Percentiles rank a stretch among this genome's conserved stretches.
These are phyloP conservation scores for Sphagnum magellanicum DNA, from an alignment of 228 moss, liverwort and hornwort genomes.

Conservation along the genomic window DNA sequence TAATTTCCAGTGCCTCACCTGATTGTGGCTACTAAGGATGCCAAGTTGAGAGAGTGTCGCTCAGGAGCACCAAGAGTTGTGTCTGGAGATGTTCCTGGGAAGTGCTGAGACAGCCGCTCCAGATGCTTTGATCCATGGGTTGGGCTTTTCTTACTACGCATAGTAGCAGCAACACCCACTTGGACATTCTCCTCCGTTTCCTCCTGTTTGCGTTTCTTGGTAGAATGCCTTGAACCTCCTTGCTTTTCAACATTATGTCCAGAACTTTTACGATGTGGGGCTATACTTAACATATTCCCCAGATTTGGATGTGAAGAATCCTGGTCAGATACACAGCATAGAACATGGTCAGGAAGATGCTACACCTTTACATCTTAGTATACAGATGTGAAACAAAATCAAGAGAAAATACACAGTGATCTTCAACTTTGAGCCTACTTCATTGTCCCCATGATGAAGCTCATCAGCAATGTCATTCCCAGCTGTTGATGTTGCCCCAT, in stretches of 20 bases:
- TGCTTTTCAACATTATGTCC: constrained; percentile 24
- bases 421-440: neutral
- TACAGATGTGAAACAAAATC: no score
- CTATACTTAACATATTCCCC: constrained; percentile 26
- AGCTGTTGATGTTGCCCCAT: constrained; percentile 13
- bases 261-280: constrained; percentile 20
- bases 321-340: constrained; percentile 8
- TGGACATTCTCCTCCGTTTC: constrained; percentile 40
- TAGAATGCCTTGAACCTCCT: constrained; percentile 20
- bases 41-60: constrained; percentile 37
- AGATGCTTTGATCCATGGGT: constrained; percentile 40
- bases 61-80: constrained; percentile 53
- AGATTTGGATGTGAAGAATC: constrained; percentile 8
- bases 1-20: constrained; percentile 29
- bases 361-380: no score
- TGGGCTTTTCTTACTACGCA: constrained; percentile 49
- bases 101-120: constrained; percentile 40
- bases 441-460: neutral
- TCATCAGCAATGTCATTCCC: constrained; percentile 1
- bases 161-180: constrained; percentile 12
- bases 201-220: constrained; percentile 50
- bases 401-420: neutral
- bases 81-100: constrained; percentile 29
- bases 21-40: constrained; percentile 57
- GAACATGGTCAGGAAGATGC: no score